Evolutionary conservation across 371 early-diverging fungal genomes (phyloP).

Genomic region (Chytridiales sp.): DNA sequence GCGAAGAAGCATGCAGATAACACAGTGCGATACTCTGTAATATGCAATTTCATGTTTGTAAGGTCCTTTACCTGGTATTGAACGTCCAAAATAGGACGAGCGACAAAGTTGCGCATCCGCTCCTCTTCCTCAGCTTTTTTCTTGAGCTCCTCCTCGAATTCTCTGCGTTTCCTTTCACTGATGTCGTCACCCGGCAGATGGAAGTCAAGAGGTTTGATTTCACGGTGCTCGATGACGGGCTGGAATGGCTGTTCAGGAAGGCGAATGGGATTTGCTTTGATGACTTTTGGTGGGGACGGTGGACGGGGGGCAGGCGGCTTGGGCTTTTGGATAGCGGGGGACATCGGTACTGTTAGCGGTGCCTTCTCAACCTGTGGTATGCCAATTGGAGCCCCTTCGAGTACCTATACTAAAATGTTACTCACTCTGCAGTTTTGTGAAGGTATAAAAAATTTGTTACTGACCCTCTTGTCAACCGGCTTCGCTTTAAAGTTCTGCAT

Average conservation of each 20-base stretch:
- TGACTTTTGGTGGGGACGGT: constrained; percentile 25
- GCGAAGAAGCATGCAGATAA: too few relatives aligned
- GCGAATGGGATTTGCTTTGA: constrained; percentile 47
- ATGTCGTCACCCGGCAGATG: constrained; percentile 48
- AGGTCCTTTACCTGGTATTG: neutral
- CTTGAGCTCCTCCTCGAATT: constrained; percentile 34
- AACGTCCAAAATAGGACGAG: constrained; percentile 34
- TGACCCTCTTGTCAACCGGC: constrained; percentile 37
- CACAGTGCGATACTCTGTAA: too few relatives aligned
- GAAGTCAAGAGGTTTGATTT: constrained; percentile 30
- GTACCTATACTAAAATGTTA: constrained; percentile 27
- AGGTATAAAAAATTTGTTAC: neutral
- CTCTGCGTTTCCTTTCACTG: constrained; percentile 32
- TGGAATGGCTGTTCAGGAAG: constrained; percentile 35
- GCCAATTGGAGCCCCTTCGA: constrained; percentile 27
- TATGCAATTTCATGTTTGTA: too few relatives aligned
- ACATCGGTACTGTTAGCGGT: constrained; percentile 42
- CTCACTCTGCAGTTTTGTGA: neutral
- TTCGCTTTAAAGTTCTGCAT: constrained; percentile 45
- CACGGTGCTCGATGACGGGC: constrained; percentile 38
- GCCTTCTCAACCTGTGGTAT: constrained; percentile 24
- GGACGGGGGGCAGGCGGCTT: constrained; percentile 17
- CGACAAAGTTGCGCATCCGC: constrained; percentile 32
- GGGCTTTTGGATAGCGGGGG: constrained; percentile 45
- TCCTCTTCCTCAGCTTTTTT: constrained; percentile 27